Percentiles rank a stretch among this genome's conserved stretches.
phyloP scores from a whole-genome alignment of 2,329 filamentous ascomycete species.

The Cladorrhinum sp. region DNA sequence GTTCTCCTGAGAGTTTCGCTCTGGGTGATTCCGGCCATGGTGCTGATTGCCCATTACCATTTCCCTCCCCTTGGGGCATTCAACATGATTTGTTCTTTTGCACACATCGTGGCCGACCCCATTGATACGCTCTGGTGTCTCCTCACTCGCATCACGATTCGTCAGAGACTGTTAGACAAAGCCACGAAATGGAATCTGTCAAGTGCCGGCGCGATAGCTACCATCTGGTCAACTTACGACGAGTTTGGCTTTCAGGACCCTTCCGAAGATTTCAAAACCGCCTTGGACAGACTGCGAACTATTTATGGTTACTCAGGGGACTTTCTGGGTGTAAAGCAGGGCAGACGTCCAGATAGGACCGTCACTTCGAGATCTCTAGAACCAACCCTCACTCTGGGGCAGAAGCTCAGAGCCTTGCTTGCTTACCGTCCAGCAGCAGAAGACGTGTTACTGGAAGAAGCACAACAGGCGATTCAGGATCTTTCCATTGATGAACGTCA shows the following conservation, averaged over 20 bases:
- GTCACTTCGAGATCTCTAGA: neutral
- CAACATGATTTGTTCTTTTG: constrained; percentile 2
- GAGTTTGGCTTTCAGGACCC: constrained; percentile 13
- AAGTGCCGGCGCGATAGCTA: constrained; percentile 8
- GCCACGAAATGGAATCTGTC: neutral
- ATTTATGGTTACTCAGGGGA: neutral
- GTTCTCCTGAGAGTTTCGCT: constrained; percentile 10
- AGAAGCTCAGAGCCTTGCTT: neutral
- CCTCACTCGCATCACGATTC: constrained; percentile 6
- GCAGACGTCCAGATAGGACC: neutral
- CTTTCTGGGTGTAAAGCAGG: neutral
- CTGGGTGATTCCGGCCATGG: constrained; percentile 9
- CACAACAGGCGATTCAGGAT: constrained; percentile 3
- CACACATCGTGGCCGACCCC: constrained; percentile 10
- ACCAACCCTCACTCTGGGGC: neutral
- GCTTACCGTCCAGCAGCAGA: neutral
- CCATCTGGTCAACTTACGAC: constrained; percentile 10
- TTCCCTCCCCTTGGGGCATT: constrained; percentile 4
- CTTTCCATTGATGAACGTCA: neutral
- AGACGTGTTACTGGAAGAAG: neutral
- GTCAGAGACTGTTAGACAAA: neutral
- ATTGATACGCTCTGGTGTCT: constrained; percentile 14
- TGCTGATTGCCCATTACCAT: constrained; percentile 9
- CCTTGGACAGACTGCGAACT: neutral
- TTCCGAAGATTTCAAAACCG: constrained; percentile 1